Evolutionary conservation across 2,329 filamentous ascomycete species (phyloP), one percentile per base, ranked within the genome.

Genomic region (Mycosphaerella arachidis): DNA sequence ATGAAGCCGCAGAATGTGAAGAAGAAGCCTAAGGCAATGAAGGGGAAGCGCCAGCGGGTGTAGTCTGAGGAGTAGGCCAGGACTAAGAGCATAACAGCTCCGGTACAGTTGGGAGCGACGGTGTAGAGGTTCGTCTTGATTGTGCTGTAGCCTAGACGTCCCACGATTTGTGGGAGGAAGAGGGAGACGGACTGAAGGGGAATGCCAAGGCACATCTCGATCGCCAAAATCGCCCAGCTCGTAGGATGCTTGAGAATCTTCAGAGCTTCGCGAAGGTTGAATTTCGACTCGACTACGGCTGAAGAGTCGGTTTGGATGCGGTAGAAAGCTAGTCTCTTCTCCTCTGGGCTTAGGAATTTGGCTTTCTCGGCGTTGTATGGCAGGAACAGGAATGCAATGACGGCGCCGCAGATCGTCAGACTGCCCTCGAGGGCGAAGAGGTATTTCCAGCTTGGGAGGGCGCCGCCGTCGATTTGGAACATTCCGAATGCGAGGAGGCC

Each of bases 1-100:
- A 92, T 84, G 77, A 93, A 91, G 4, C 90, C 90, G 52, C 83
- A 81, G 69, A 92, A 89, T 0, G 89, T 91, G 66, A 93, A 84
- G 1, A 84, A 73, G 72, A 91, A 92, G 0, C 88, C 89, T 0
- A 90, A 75, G 0, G 85, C 84, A 66, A 93, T 87, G 71, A 92
- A 92, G 0, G 89, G 88, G 57, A 88, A 90, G 3, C 89, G 83
- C 20, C 87, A 76, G n/a, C 86, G 81, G 4, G 81, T 79, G 55
- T 78, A 81, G 69, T 93, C 90, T 1, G 86, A 90, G 4, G 81
- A 74, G 66, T 91, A 92, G 0, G 88, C 89, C 0, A 92, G 78
- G 13, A 92, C 75, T 0, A 93, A 78, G 3, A 92, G 78, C 81
- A 91, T 86, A 0, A 83, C 82, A 0, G 89, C 88, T 1, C 90